Evolutionary conservation across 2,329 filamentous ascomycete species (phyloP).

Genomic region (Monilinia vaccinii-corymbosi): DNA sequence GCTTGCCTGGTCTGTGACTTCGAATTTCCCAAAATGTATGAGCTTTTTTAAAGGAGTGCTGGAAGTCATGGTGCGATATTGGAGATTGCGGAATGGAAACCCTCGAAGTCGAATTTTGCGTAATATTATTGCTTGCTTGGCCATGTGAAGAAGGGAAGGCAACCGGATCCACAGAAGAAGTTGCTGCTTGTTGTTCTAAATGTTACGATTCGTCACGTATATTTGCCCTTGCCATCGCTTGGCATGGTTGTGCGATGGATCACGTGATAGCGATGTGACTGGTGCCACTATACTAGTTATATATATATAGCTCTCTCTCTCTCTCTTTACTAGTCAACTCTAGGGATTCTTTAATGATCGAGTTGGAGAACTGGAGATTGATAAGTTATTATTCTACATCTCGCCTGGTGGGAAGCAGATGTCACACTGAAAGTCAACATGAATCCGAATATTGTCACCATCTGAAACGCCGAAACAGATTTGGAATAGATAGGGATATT

Average conservation of each 20-base stretch:
- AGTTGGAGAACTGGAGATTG: constrained; percentile 11
- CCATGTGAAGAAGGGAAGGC: too few relatives aligned
- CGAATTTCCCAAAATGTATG: constrained; percentile 66
- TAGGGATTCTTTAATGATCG: constrained; percentile 13
- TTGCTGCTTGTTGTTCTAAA: too few relatives aligned
- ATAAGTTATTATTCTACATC: constrained; percentile 5
- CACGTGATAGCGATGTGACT: too few relatives aligned
- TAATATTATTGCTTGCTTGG: neutral
- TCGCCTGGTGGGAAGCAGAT: neutral
- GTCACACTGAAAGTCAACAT: neutral
- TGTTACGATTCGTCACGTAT: too few relatives aligned
- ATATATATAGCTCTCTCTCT: too few relatives aligned
- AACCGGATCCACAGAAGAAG: too few relatives aligned
- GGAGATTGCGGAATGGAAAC: neutral
- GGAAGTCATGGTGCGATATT: neutral
- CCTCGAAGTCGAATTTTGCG: neutral
- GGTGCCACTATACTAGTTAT: too few relatives aligned
- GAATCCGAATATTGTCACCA: neutral
- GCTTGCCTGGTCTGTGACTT: constrained; percentile 63
- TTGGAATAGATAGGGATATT: neutral
- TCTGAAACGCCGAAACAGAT: neutral
- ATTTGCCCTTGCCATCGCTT: too few relatives aligned
- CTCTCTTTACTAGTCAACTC: too few relatives aligned
- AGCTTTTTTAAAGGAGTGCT: constrained; percentile 24
- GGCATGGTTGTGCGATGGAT: too few relatives aligned